Conservation (phyloP, 495 filamentous ascomycete species). For the Venustampulla echinocandica region DNA sequence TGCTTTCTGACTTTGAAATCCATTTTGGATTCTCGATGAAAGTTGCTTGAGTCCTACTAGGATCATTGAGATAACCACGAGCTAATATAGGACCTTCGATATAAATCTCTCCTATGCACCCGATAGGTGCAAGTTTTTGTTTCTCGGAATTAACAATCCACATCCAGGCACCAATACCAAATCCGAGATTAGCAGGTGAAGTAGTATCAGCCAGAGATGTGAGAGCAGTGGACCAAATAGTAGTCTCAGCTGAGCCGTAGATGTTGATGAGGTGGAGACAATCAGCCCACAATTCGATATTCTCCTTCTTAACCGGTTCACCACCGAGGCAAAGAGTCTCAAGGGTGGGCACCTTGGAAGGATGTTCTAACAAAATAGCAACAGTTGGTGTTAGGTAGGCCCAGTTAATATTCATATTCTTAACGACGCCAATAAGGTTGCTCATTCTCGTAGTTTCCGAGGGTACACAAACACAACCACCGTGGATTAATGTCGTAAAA, state of each 20-base stretch:
- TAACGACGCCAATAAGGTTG: slow-evolving; percentile 39
- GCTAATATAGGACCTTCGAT: slow-evolving; percentile 50
- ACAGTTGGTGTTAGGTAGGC: slow-evolving; percentile 44
- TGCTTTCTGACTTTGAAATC: not conserved
- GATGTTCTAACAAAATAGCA: slow-evolving; percentile 30
- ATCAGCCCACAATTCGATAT: not conserved
- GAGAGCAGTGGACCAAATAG: slow-evolving; percentile 15
- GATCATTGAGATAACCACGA: slow-evolving; percentile 34
- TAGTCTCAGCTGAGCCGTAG: slow-evolving; percentile 45
- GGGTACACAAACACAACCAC: slow-evolving; percentile 44
- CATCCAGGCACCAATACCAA: slow-evolving; percentile 31
- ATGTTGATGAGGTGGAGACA: slow-evolving; percentile 35
- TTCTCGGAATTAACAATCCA: slow-evolving; percentile 53
- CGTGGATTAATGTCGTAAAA: slow-evolving; percentile 65
- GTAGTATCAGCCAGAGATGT: not conserved
- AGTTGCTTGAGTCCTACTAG: not conserved
- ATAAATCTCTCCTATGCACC: slow-evolving; percentile 49
- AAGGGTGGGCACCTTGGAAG: slow-evolving; percentile 24
- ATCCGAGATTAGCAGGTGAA: slow-evolving; percentile 26
- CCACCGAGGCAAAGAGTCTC: slow-evolving; percentile 33
- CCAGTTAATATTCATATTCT: slow-evolving; percentile 35
- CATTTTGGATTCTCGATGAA: not conserved
- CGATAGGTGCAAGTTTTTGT: slow-evolving; percentile 43
- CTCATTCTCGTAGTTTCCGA: slow-evolving; percentile 39
- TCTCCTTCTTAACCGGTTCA: slow-evolving; percentile 12